Evolutionary conservation across 225 moss, liverwort and hornwort species (phyloP), one percentile per base, ranked within the genome.

Genomic region (Asterella californica): DNA sequence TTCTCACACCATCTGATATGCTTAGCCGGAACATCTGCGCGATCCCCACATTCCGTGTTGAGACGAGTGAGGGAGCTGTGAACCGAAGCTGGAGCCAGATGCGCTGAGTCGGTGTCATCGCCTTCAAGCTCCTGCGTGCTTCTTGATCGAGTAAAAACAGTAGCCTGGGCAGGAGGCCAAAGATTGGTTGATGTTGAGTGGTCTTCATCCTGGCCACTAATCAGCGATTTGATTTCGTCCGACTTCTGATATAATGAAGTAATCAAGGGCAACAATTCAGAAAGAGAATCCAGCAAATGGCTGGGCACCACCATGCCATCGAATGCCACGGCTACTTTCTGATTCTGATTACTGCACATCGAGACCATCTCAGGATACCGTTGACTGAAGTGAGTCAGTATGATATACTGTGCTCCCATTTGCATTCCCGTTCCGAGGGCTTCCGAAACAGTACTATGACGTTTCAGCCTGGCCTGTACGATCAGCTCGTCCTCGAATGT

Each of bases 351-450:
- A 32, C 50, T 72, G 65, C 42, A 21, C n/a, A 87, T 70, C 8
- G 49, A 60, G 60, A 87, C 82, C 87, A 87, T 80, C 82, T 82
- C 85, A 18, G 90, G 90, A 81, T 88, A 89, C 14, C 90, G 88
- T 78, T 90, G 89, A 76, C 89, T 83, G 77, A 89, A 90, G 84
- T 90, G 91, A 9, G 91, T 88, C 27, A 91, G 86, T 46, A 89
- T 82, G 36, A 89, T 78, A 80, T 85, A 81, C 10, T 77, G 66
- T 72, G 87, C 84, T 15, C 57, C 74, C 88, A 90, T 91, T 54
- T 80, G 61, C 60, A 36, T n/a, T 73, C 91, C 85, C 59, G 85
- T 76, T 32, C 60, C 54, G 29, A 91, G 63, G 54, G 91, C 90
- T 83, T 91, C 90, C 47, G 85, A 82, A 34, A 88, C 83, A 52